Percentiles rank a stretch among this genome's conserved stretches.
Evolutionary conservation across 2,329 filamentous ascomycete species (phyloP).

Genomic region (Penicillium sp.): DNA sequence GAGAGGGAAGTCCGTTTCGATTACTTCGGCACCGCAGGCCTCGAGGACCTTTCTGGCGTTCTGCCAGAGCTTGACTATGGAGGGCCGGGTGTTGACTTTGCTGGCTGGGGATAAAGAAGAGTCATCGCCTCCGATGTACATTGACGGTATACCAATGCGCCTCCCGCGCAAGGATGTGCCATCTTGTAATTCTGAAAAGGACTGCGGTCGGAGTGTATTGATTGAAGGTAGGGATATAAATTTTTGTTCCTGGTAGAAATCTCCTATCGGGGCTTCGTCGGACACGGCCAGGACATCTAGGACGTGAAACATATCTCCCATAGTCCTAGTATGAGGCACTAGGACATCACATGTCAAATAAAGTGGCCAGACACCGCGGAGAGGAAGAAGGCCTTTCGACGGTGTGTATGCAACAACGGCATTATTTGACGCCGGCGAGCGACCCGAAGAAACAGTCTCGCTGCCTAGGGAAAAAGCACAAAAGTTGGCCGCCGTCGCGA

Average conservation of each 20-base stretch:
- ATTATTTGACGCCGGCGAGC: conserved; percentile 58
- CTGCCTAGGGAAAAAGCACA: conserved; percentile 54
- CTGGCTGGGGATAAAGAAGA: conserved; percentile 36
- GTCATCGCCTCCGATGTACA: conserved; percentile 49
- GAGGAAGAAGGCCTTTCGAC: conserved; percentile 52
- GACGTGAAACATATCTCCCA: conserved; percentile 51
- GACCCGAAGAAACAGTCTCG: conserved; percentile 57
- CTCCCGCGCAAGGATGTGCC: conserved; percentile 42
- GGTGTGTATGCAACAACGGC: conserved; percentile 57
- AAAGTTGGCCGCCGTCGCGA: conserved; percentile 51
- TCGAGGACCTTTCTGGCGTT: conserved; percentile 28
- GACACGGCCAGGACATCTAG: conserved; percentile 49
- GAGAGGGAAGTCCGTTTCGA: conserved; percentile 36
- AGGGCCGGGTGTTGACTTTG: conserved; percentile 35
- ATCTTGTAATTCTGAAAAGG: conserved; percentile 33
- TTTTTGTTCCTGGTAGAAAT: conserved; percentile 57
- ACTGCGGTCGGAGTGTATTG: conserved; percentile 32
- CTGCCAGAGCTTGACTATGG: conserved; percentile 41
- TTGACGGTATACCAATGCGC: conserved; percentile 50
- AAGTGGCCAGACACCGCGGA: conserved; percentile 55
- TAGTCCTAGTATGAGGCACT: conserved; percentile 52
- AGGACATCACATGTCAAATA: conserved; percentile 58
- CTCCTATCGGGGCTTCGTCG: conserved; percentile 44
- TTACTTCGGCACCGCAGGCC: conserved; percentile 31
- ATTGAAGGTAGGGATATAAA: conserved; percentile 43